Base-by-base conservation (phyloP, 176 grass and related monocot genomes). In the Chrysopogon serrulatus region DNA sequence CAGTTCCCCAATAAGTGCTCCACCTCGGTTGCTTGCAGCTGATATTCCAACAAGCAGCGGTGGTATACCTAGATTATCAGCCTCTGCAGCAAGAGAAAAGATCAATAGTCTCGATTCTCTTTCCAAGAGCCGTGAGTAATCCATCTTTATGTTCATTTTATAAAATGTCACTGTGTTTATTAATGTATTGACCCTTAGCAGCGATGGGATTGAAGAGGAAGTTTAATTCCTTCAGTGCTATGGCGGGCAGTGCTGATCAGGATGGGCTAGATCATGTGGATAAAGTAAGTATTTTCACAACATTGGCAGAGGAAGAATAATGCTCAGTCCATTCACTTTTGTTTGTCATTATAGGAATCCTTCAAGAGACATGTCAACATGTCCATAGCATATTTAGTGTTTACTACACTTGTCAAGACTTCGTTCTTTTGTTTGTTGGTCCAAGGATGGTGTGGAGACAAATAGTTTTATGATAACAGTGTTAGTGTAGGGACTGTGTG, bases 171-270 rank as follows among this genome's bases (percentile, higher is more conserved):
- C 65, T 85, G 26, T 51, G n/a, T 75, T 84, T 79, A 65, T 73
- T 90, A 74, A 90, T 85, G n/a, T 73, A 40, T 70, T 87, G 42
- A 48, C 57, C 41, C 54, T 81, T 86, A 71, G 73, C 89, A 94
- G 89, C 68, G 26, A 61, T 47, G 37, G 78, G 63, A 63, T 63
- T 75, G 65, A 94, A 94, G 80, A 89, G 92, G 83, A 94, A 87
- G 49, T 68, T 86, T 16, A 66, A 80, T 84, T 48, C 84, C 18
- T 44, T 82, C 23, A 35, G 65, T 65, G 23, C 74, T 57, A 78
- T 78, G 56, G 54, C 17, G 4, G 66, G 72, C 9, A 57, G 21
- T 81, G 70, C 17, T 34, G 45, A 87, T 64, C 70, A 19, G 18
- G 44, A 87, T 18, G 64, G 36, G 13, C 36, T 44, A 57, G 18